Evolutionary conservation across 306 rosid species (phyloP), one percentile per base, ranked within the genome.

Genomic region (Cicer chorassanicum): DNA sequence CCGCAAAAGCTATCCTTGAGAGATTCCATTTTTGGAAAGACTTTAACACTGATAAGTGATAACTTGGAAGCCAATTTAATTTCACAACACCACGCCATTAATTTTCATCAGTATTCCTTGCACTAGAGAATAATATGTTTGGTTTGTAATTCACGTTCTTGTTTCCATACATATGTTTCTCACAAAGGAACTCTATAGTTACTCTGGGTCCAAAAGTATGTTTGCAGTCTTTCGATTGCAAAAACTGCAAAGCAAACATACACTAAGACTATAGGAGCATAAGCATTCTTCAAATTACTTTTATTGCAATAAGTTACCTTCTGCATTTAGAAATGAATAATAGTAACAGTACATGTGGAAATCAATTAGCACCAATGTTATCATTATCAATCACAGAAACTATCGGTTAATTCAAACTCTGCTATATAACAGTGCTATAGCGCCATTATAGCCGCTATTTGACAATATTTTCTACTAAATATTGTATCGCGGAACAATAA

Each of bases 221-320:
- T 24, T 57, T 24, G 34, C 41, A 57, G 40, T 11, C 64, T 57
- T 57, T 29, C 40, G 6, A 24, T 24, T 21, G 64, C 64, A 57
- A 56, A 57, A 19, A 18, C 38, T 56, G 24, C 24, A 21, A 56
- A 56, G 15, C 15, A 10, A 21, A 9, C 39, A 12, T 29, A 34
- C 65, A 24, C 65, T 29, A 29, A 29, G n/a, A 39, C 29, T 14
- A 43, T 15, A 65, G 45, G 16, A 67, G 68, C 18, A 78, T 29
- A 59, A 41, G 44, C 36, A 76, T 39, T 72, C 36, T 24, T 48
- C 60, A 53, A 65, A 65, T 74, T 64, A 56, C 7, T 24, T 72
- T 59, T 34, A 57, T 21, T n/a, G 68, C 63, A 49, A 13, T 53
- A 63, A 46, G 59, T 70, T 63, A 65, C 15, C 55, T 70, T 9